Conservation (phyloP, 805 yeast species). For the Ogataea paraovalis region DNA sequence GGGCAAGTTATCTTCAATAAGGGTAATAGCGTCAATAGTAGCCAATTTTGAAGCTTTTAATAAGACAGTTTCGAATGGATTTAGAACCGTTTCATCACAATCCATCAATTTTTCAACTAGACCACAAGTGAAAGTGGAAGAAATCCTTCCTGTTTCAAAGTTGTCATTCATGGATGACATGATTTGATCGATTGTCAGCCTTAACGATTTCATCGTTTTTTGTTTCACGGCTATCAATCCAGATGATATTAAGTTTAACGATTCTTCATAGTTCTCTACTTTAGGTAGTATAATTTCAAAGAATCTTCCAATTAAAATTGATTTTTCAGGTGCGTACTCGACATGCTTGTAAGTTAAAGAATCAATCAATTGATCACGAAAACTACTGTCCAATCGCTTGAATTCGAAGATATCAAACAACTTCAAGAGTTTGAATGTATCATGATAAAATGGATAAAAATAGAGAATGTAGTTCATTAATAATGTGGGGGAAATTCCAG, state of each 20-base stretch:
- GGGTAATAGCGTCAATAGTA: neutral
- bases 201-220: neutral
- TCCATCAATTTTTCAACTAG: neutral
- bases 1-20: neutral
- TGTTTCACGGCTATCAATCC: neutral
- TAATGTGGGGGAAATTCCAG: neutral
- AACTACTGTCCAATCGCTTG: neutral
- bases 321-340: neutral
- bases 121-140: neutral
- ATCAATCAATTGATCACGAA: neutral
- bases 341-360: neutral
- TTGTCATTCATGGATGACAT: neutral
- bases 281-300: neutral
- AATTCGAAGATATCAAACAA: neutral
- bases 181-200: neutral
- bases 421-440: neutral
- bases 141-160: neutral
- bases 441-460: neutral
- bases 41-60: neutral
- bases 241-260: neutral
- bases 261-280: neutral
- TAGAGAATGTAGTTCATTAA: neutral
- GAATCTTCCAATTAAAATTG: neutral
- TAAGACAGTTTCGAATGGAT: neutral
- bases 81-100: neutral